Conservation (phyloP, 116 monocot species). For the Iris pallida region DNA sequence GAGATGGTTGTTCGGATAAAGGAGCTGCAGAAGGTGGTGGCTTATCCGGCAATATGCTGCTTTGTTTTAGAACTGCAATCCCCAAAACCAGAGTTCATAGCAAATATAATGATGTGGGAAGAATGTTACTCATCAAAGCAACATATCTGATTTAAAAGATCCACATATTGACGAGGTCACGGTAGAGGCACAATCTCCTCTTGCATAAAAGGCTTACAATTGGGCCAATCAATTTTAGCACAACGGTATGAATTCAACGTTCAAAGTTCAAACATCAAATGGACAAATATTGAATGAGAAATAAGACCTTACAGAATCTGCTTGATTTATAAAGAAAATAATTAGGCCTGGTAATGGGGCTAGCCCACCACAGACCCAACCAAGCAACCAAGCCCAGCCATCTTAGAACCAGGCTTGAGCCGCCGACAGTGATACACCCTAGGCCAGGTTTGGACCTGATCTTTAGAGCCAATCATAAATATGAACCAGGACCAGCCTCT, state of each 20-base stretch:
- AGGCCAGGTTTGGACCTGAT: too few relatives aligned
- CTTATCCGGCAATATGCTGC: conserved; percentile 52
- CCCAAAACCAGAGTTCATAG: neutral
- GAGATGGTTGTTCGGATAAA: conserved; percentile 45
- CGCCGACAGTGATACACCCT: too few relatives aligned
- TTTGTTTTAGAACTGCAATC: conserved; percentile 42
- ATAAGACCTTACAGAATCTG: neutral
- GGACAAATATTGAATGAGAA: neutral
- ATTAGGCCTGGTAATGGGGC: too few relatives aligned
- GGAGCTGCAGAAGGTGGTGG: conserved; percentile 36
- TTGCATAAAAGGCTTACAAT: too few relatives aligned
- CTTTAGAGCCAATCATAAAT: too few relatives aligned
- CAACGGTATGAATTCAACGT: too few relatives aligned
- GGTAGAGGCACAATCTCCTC: neutral
- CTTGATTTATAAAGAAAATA: neutral
- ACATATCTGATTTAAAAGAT: neutral
- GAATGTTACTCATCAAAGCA: too few relatives aligned
- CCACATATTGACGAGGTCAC: neutral
- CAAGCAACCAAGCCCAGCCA: too few relatives aligned
- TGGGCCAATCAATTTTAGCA: too few relatives aligned
- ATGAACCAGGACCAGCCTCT: too few relatives aligned
- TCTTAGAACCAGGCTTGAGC: too few relatives aligned
- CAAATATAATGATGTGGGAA: neutral
- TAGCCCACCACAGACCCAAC: too few relatives aligned
- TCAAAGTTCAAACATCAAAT: conserved; percentile 8